Evolutionary conservation across 345 rosid genomes (phyloP), one percentile per base, ranked within the genome.

Genomic region (Boechera retrofracta): DNA sequence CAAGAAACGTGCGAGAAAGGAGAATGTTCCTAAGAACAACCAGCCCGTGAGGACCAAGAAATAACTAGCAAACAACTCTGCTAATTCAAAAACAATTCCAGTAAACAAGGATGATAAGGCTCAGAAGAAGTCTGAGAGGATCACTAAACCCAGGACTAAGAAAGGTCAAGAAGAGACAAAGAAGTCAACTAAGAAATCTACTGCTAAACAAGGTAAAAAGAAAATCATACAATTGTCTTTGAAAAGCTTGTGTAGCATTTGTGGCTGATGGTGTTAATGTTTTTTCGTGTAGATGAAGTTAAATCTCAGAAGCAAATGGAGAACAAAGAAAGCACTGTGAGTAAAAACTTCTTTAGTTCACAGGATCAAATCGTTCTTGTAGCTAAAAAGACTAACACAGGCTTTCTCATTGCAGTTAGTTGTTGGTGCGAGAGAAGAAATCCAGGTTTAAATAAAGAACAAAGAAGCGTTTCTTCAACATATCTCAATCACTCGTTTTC

Each of bases 241-340:
- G 32, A 59, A 52, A 39, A 51, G 57, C 51, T 51, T 49, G 10
- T 38, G 41, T 42, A 62, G 15, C 7, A 7, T 51, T 6, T 51
- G 52, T 49, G 48, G 55, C 24, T 58, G 33, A 67, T 45, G 52
- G 5, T 78, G 38, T 62, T 16, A 32, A 32, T 58, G 32, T 42
- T 66, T 10, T 55, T 67, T 44, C 35, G 56, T 57, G 47, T 86
- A 87, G 98, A 83, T 83, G 61, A 74, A n/a, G 79, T 58, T 39
- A 67, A 80, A 76, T 78, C 88, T 66, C 35, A 82, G 56, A 72
- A 71, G 59, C 77, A 64, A 12, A 66, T 76, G 38, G 97, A 86
- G 83, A 84, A 94, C 85, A 94, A 94, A 81, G 98, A 94, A 82
- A 94, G 90, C 67, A 52, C 66, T 35, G 78, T 67, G 4, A 78